phyloP scores from a whole-genome alignment of 352 stramenopile genomes.

The Globisporangium orthogonon region DNA sequence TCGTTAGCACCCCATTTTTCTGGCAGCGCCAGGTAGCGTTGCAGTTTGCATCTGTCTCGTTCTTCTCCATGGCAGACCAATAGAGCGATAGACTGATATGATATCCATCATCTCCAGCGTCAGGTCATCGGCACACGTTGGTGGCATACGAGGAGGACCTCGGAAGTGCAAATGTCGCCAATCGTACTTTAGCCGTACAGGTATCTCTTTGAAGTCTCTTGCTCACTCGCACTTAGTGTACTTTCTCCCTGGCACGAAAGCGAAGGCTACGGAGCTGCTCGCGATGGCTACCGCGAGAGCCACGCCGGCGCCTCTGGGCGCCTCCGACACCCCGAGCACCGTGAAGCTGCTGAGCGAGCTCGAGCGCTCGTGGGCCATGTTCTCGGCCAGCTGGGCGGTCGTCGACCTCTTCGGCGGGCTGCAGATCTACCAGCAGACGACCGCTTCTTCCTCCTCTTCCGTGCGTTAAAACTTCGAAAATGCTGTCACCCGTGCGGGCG shows the following conservation, averaged over 20 bases:
- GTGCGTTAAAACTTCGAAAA: background rate
- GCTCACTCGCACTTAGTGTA: background rate
- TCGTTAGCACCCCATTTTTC: background rate
- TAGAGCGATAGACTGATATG: too few species aligned
- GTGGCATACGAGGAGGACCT: too few species aligned
- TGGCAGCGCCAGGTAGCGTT: background rate
- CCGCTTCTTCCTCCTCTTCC: background rate
- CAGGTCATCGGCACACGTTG: too few species aligned
- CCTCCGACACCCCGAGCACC: slow-evolving; percentile 33
- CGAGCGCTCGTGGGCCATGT: slow-evolving; percentile 71
- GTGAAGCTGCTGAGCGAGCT: slow-evolving; percentile 68
- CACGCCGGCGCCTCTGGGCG: background rate
- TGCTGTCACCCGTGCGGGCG: background rate
- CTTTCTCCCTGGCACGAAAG: background rate
- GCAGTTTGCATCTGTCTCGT: too few species aligned
- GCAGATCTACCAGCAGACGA: slow-evolving; percentile 63
- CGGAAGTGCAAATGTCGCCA: too few species aligned
- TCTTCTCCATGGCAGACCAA: too few species aligned
- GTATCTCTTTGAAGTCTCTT: too few species aligned
- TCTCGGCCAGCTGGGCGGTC: slow-evolving; percentile 53
- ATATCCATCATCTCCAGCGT: too few species aligned
- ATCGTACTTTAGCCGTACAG: too few species aligned
- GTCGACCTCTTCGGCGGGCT: slow-evolving; percentile 62
- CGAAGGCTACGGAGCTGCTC: background rate
- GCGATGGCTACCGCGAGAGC: background rate